Evolutionary conservation across 176 grass and related monocot genomes (phyloP), one percentile per base, ranked within the genome.

Genomic region (Miscanthus lutarioriparius): DNA sequence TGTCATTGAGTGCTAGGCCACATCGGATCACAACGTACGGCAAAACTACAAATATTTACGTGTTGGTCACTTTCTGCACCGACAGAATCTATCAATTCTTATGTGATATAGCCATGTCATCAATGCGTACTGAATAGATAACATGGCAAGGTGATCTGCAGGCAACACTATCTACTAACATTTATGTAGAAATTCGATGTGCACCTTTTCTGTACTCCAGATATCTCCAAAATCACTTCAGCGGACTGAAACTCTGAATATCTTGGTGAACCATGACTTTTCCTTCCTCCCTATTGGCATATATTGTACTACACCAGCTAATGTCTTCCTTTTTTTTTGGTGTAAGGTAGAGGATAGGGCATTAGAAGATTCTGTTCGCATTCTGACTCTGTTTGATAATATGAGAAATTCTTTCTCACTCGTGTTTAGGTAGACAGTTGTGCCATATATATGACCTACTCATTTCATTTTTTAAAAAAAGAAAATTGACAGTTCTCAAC

Each of bases 351-450:
- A 95, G 80, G 91, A 90, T 33, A 94, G 88, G 84, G 93, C 96
- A 72, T 89, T 98, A 90, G 87, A 94, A 83, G 96, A 98, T 80
- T 98, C 96, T 70, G 91, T 98, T 37, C 87, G 75, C 7, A 96
- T 98, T 89, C 86, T 83, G 53, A 92, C 91, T 64, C 85, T 90
- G 67, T 93, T 95, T 77, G 85, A 92, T 69, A 89, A 98, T 68
- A 88, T 98, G 91, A 78, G 62, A 49, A 82, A 87, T 74, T 81
- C 81, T 78, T 95, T 98, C 81, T 91, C 96, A 41, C 86, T 94
- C 5, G 85, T 90, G 22, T 94, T 98, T 80, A 95, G 89, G 96
- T 98, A 81, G 45, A 78, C 12, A 56, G 30, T 82, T 68, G 66
- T 82, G 54, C 43, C 20, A 23, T 87, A 22, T 26, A 47, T 75